phyloP scores from a whole-genome alignment of 2,329 filamentous ascomycete genomes.

The Talaromyces sp. region DNA sequence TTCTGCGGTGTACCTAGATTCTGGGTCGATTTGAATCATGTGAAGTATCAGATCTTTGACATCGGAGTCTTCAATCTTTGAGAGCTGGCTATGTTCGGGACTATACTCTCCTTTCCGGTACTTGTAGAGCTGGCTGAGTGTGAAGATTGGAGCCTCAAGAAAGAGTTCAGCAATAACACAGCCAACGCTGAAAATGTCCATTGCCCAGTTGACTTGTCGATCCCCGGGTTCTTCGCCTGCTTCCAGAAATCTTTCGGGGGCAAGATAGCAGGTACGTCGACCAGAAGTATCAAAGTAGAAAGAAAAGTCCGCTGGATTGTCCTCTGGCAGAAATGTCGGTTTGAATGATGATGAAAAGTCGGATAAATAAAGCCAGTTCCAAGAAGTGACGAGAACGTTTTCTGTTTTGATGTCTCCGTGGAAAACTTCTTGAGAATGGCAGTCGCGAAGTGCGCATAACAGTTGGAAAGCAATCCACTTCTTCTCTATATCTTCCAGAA shows the following conservation, averaged over 20 bases:
- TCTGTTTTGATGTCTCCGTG: slow-evolving; percentile 99
- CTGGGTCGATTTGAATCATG: slow-evolving; percentile 94
- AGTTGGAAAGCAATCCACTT: slow-evolving; percentile 98
- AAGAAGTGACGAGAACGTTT: slow-evolving; percentile 93
- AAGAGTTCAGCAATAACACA: slow-evolving; percentile 97
- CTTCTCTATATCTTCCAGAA: slow-evolving; percentile 96
- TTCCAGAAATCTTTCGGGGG: slow-evolving; percentile 84
- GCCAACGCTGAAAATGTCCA: slow-evolving; percentile 97
- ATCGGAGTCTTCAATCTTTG: slow-evolving; percentile 82
- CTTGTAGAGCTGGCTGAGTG: slow-evolving; percentile 91
- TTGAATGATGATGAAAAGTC: slow-evolving; percentile 97
- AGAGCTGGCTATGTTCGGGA: slow-evolving; percentile 74
- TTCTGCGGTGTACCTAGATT: slow-evolving; percentile 87
- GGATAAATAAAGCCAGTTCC: slow-evolving; percentile 98
- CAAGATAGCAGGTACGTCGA: slow-evolving; percentile 88
- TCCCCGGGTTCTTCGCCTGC: slow-evolving; percentile 65
- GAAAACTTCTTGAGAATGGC: slow-evolving; percentile 82
- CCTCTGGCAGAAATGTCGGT: slow-evolving; percentile 86
- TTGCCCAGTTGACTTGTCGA: slow-evolving; percentile 76
- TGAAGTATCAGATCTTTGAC: slow-evolving; percentile 85
- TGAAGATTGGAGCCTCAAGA: slow-evolving; percentile 93
- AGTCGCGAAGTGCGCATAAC: slow-evolving; percentile 86
- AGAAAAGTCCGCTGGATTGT: slow-evolving; percentile 95
- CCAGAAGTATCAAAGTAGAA: slow-evolving; percentile 97
- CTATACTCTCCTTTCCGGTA: slow-evolving; percentile 93